Percentiles rank a stretch among this genome's conserved stretches.
phyloP scores from a whole-genome alignment of 1,139 yeast species.

The Candida sanyaensis region DNA sequence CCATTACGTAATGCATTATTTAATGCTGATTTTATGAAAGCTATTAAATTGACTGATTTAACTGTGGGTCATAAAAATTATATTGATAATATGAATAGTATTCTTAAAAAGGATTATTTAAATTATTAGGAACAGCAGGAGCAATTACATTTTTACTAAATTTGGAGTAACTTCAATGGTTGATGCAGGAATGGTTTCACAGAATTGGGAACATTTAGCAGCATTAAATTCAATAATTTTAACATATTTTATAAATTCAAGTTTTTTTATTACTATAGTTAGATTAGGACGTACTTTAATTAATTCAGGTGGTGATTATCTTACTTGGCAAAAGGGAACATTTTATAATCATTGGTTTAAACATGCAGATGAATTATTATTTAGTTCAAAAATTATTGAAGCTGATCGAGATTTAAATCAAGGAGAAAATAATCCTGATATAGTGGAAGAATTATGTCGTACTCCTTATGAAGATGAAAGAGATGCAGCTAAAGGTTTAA shows the following conservation, averaged over 20 bases:
- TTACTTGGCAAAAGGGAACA: conserved; percentile 68
- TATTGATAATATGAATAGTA: conserved; percentile 30
- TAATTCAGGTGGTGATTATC: conserved; percentile 53
- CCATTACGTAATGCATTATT: conserved; percentile 63
- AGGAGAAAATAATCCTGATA: conserved; percentile 35
- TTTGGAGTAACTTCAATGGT: conserved; percentile 38
- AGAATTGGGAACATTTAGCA: conserved; percentile 44
- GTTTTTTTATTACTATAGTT: conserved; percentile 61
- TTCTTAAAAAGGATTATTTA: conserved; percentile 31
- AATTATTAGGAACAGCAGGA: conserved; percentile 33
- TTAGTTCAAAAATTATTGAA: conserved; percentile 66
- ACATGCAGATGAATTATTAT: conserved; percentile 68
- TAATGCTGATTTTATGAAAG: conserved; percentile 59
- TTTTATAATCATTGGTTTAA: conserved; percentile 65
- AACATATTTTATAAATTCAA: conserved; percentile 63
- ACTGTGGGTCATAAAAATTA: conserved; percentile 63
- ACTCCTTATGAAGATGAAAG: conserved; percentile 25
- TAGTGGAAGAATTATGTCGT: conserved; percentile 44
- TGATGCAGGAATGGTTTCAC: conserved; percentile 34
- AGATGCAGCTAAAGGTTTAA: conserved; percentile 22
- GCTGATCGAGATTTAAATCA: conserved; percentile 56
- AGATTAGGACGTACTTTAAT: conserved; percentile 52
- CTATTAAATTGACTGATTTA: conserved; percentile 58
- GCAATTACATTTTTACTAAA: conserved; percentile 41
- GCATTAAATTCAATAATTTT: conserved; percentile 63